Percentiles rank a stretch among this genome's conserved stretches.
These are phyloP conservation scores for Penicillium hesseltinei DNA, from an alignment of 2,329 filamentous ascomycete genomes.

Conservation along the genomic window DNA sequence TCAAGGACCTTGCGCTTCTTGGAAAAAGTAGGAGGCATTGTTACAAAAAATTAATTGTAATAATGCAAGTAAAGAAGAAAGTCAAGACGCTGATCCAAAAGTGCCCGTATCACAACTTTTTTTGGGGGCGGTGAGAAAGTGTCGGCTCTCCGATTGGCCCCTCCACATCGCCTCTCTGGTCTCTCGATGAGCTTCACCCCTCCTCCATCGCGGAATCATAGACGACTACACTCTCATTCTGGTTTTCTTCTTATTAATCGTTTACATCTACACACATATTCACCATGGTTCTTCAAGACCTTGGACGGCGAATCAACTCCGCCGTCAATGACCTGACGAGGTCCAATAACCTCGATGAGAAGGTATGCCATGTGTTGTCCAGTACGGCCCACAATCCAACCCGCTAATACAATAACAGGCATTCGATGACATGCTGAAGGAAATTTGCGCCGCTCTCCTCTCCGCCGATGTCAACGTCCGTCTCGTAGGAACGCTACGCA, in stretches of 20 bases:
- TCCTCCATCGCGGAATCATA: constrained; percentile 14
- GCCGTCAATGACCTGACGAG: constrained; percentile 91
- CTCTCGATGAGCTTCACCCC: constrained; percentile 22
- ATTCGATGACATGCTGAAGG: constrained; percentile 97
- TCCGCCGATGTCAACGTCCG: constrained; percentile 97
- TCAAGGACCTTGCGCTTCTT: constrained; percentile 62
- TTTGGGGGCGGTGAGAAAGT: constrained; percentile 34
- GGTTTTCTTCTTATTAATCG: constrained; percentile 1
- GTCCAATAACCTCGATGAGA: constrained; percentile 92
- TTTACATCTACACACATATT: constrained; percentile 8
- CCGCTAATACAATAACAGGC: constrained; percentile 55
- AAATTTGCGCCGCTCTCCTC: constrained; percentile 92
- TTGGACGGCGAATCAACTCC: constrained; percentile 96
- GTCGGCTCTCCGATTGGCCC: constrained; percentile 34
- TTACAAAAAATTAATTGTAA: constrained; percentile 15
- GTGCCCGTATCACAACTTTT: constrained; percentile 22
- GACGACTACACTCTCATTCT: constrained; percentile 2
- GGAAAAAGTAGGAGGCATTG: constrained; percentile 42
- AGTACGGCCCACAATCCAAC: neutral
- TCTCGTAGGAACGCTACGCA: constrained; percentile 85
- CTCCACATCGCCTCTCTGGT: constrained; percentile 30
- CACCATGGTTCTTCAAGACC: constrained; percentile 95
- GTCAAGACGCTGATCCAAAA: constrained; percentile 5
- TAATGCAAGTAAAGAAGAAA: constrained; percentile 6
- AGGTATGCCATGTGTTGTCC: constrained; percentile 54